A percentile compares a stretch with the other conserved stretches of the same genome.
These are phyloP conservation scores for Ambrosia trifida DNA, from an alignment of 129 eudicot species.

Conservation along the genomic window DNA sequence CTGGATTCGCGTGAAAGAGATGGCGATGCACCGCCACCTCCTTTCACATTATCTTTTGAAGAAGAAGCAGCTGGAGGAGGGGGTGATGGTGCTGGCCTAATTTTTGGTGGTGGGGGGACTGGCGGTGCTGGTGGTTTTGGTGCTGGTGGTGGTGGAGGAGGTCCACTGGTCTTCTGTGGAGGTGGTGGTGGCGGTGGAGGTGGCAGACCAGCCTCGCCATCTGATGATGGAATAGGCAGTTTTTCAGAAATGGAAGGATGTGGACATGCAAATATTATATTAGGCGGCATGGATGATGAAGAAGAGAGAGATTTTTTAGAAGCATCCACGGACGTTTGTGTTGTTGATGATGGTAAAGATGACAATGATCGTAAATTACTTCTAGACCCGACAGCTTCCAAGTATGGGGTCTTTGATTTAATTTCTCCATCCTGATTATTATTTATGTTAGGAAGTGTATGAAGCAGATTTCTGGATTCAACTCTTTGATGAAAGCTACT, in stretches of 20 bases:
- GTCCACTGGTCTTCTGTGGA: background rate
- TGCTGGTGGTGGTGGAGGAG: constrained; percentile 37
- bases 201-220: constrained; percentile 12
- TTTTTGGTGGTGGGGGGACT: constrained; percentile 32
- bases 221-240: constrained; percentile 12
- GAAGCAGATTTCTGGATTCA: constrained; percentile 32
- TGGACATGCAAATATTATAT: constrained; percentile 35
- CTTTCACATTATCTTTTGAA: constrained; percentile 30
- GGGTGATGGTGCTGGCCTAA: constrained; percentile 25
- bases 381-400: constrained; percentile 22
- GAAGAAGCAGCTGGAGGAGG: constrained; percentile 25
- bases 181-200: constrained; percentile 27
- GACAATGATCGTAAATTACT: constrained; percentile 24
- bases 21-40: constrained; percentile 23
- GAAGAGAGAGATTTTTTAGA: constrained; percentile 12
- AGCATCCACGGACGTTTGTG: constrained; percentile 20
- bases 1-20: constrained; percentile 15
- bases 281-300: constrained; percentile 27
- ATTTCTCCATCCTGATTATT: constrained; percentile 27
- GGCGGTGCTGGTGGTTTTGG: constrained; percentile 31
- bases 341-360: constrained; percentile 7
- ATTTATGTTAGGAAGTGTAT: constrained; percentile 30
- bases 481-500: constrained; percentile 30
- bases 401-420: background rate
- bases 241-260: constrained; percentile 32